A percentile compares a stretch with the other conserved stretches of the same genome.
phyloP scores from a whole-genome alignment of 129 eudicot species.

The Arctium minus region DNA sequence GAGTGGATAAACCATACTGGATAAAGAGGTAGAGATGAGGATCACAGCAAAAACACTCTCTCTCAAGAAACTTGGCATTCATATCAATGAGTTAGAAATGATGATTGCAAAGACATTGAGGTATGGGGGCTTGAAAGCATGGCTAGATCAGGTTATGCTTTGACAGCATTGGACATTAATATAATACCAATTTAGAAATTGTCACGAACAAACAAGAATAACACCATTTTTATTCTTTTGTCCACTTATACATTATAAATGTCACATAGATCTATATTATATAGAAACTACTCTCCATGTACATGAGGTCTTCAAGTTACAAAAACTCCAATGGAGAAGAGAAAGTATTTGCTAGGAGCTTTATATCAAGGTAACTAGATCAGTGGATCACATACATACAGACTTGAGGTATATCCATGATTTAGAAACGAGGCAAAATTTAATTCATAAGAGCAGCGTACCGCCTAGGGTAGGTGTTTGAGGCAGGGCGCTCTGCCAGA shows the following conservation, averaged over 20 bases:
- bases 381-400: background rate
- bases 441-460: constrained; percentile 21
- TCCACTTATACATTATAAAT: background rate
- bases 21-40: too few species aligned
- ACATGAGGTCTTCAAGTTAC: background rate
- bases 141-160: background rate
- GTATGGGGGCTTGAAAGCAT: background rate
- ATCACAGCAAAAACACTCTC: too few species aligned
- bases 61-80: too few species aligned
- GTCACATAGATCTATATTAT: too few species aligned
- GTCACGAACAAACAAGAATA: background rate
- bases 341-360: too few species aligned
- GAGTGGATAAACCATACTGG: too few species aligned
- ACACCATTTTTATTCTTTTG: background rate
- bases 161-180: background rate
- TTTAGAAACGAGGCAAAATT: background rate
- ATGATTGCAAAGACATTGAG: too few species aligned
- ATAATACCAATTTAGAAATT: background rate
- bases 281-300: background rate
- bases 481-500: constrained; percentile 74
- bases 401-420: background rate
- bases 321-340: background rate
- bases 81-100: too few species aligned
- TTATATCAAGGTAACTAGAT: background rate
- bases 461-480: constrained; percentile 72